These are phyloP conservation scores for Nakaseomyces nivariensis DNA, from an alignment of 1,139 yeast species.

Conservation along the genomic window DNA sequence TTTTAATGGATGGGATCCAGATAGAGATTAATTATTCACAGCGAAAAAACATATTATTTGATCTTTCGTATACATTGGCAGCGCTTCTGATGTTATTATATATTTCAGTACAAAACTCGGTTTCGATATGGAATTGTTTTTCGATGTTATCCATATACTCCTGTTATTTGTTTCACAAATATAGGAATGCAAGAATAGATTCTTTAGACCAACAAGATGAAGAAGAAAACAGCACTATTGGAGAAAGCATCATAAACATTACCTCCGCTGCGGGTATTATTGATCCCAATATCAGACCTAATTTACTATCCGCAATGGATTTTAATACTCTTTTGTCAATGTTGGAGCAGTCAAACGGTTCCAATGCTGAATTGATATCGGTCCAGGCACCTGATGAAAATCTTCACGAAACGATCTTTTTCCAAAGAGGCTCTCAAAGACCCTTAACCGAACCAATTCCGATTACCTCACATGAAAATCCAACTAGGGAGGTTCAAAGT, in stretches of 20 bases:
- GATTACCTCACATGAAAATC: conserved; percentile 2
- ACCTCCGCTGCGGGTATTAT: conserved; percentile 6
- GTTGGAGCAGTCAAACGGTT: conserved; percentile 16
- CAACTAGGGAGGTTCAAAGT: conserved; percentile 7
- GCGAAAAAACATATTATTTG: conserved; percentile 17
- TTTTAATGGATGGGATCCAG: conserved; percentile 20
- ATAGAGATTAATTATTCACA: conserved; percentile 16
- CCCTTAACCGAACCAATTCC: conserved; percentile 11
- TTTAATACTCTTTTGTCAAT: conserved; percentile 19
- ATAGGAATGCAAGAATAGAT: neutral
- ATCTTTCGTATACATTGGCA: conserved; percentile 18
- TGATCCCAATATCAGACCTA: conserved; percentile 20
- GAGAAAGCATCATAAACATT: neutral
- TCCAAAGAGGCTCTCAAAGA: neutral
- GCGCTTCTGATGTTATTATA: conserved; percentile 22
- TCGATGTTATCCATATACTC: conserved; percentile 22
- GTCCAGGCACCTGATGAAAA: neutral
- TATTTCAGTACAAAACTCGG: conserved; percentile 17
- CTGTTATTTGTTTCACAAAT: conserved; percentile 17
- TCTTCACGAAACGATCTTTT: neutral
- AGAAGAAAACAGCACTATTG: neutral
- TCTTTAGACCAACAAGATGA: neutral
- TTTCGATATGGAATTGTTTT: conserved; percentile 23
- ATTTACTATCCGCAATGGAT: conserved; percentile 26
- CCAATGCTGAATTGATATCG: neutral